Evolutionary conservation across 1,284 basidiomycete genomes (phyloP).

Genomic region (Ganoderma leucocontextum): DNA sequence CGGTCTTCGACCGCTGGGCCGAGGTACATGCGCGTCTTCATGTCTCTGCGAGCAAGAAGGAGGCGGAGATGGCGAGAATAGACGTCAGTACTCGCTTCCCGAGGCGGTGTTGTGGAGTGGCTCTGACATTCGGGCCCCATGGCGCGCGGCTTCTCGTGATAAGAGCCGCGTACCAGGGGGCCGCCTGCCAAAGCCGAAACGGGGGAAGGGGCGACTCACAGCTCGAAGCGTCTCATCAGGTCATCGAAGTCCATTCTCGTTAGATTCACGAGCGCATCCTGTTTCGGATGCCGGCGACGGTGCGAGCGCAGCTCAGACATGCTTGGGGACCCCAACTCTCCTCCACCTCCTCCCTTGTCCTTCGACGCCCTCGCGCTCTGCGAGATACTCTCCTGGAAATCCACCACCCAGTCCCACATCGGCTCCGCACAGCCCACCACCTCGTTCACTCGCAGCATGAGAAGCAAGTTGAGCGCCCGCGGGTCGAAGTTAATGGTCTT

Average conservation of each 20-base stretch:
- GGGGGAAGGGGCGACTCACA: constrained; percentile 52
- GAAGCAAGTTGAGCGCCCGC: constrained; percentile 64
- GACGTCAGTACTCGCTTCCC: constrained; percentile 17
- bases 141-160: constrained; percentile 10
- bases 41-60: constrained; percentile 55
- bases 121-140: constrained; percentile 14
- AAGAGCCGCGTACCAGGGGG: constrained; percentile 13
- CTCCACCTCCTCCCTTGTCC: neutral
- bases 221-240: constrained; percentile 60
- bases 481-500: constrained; percentile 60
- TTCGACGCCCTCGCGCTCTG: neutral
- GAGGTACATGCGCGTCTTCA: constrained; percentile 63
- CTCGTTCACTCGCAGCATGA: constrained; percentile 63
- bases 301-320: constrained; percentile 15
- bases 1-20: constrained; percentile 53
- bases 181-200: constrained; percentile 15
- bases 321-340: neutral
- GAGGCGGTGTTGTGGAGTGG: constrained; percentile 7
- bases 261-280: constrained; percentile 54
- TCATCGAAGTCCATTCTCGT: constrained; percentile 66
- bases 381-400: constrained; percentile 49
- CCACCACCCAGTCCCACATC: constrained; percentile 78
- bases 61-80: constrained; percentile 10
- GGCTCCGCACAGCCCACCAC: constrained; percentile 71
- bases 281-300: constrained; percentile 37